Base-by-base conservation (phyloP, 139 green algal species). In the Coelastrella sp. region DNA sequence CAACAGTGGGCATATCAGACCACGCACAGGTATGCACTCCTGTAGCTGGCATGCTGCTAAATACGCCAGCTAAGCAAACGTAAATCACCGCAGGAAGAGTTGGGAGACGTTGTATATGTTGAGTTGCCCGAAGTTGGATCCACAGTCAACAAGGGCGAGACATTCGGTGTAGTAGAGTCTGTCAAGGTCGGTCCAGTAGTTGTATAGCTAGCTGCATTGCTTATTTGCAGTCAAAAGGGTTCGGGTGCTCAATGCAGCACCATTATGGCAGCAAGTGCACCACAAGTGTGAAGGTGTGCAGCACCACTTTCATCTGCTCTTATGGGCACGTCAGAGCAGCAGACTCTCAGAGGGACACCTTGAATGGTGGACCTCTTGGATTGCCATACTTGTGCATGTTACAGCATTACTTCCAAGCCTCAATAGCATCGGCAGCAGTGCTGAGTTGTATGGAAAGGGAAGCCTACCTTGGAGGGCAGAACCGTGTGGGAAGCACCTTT, bases 31-130 rank as follows among this genome's bases (percentile, higher is more conserved):
- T 97, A 76, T 58, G 93, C 12, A 17, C 57, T 59, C 19, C 19
- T 27, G 35, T 65, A 25, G 7, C 22, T 19, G 15, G 8, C 24
- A 7, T 80, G 17, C 74, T 22, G 25, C 14, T 10, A 27, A 27
- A 58, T 14, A n/a, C 25, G 1, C 24, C 25, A 80, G 74, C 25
- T 80, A 61, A 61, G 10, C 17, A 7, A 58, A 6, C 65, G 6
- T 59, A 20, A 57, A 65, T n/a, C 8, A 14, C 49, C 49, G 66
- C 93, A 98, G 96, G 86, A 59, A 7, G 96, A 99, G 93, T 95
- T 99, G 27, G 98, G 98, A 14, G 98, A 99, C 87, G 95, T 99
- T 8, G 98, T 99, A 73, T 99, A 98, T 90, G 97, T 99, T 7
- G 98, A 99, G 93, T 93, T 99, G 58, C 98, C 98, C n/a, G 97